Conservation (phyloP, 2,329 filamentous ascomycete species). For the Clonostachys rosea region DNA sequence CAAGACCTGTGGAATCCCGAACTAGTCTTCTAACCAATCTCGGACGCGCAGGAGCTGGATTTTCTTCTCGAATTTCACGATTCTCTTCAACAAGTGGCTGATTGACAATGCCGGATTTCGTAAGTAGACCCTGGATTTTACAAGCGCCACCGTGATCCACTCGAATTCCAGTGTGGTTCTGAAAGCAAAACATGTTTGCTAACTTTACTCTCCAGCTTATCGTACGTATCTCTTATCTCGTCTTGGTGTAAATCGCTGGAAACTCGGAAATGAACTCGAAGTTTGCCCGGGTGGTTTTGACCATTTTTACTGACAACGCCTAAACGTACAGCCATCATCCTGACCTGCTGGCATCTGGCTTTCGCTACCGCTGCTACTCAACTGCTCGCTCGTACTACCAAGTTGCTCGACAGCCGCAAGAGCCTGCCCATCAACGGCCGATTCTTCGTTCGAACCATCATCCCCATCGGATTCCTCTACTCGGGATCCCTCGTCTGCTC, state of each 20-base stretch:
- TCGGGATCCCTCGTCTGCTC: conserved; percentile 61
- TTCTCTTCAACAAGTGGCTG: conserved; percentile 91
- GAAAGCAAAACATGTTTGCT: neutral
- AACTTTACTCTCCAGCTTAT: conserved; percentile 15
- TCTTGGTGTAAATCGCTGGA: neutral
- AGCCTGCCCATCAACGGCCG: conserved; percentile 55
- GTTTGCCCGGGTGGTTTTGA: neutral
- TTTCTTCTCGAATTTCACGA: conserved; percentile 76
- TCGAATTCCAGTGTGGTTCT: conserved; percentile 11
- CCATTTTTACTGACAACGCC: neutral
- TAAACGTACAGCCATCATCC: conserved; percentile 40
- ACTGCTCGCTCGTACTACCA: conserved; percentile 58
- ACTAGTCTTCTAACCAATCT: neutral
- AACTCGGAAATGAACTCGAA: neutral
- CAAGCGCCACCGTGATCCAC: neutral
- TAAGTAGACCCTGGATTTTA: conserved; percentile 37
- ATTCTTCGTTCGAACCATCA: conserved; percentile 57
- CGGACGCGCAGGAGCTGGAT: conserved; percentile 62
- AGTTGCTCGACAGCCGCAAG: conserved; percentile 58
- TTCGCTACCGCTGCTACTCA: conserved; percentile 65
- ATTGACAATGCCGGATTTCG: conserved; percentile 71
- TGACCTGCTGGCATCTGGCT: conserved; percentile 64
- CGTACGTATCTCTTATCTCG: conserved; percentile 15
- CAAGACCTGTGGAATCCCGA: neutral
- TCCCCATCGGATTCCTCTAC: conserved; percentile 64